Conservation (phyloP, 2,329 filamentous ascomycete species). For the Verticillium klebahnii region DNA sequence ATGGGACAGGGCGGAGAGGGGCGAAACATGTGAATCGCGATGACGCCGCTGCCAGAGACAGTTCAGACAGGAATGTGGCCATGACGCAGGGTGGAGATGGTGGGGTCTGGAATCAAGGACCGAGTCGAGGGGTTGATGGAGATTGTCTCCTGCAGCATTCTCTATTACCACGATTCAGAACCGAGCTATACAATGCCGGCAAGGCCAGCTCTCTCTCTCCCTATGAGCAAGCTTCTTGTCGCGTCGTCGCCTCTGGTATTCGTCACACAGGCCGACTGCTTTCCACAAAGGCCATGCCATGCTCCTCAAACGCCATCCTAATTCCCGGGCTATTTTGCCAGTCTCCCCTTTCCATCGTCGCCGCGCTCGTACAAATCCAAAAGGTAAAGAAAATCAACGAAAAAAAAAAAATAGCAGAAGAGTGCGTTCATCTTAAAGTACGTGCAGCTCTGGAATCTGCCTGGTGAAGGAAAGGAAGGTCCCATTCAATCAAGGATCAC, state of each 20-base stretch:
- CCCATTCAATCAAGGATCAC: neutral
- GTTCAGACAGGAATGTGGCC: neutral
- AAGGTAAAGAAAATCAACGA: neutral
- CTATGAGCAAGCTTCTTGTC: too few relatives aligned
- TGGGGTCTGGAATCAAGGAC: neutral
- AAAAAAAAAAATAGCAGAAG: neutral
- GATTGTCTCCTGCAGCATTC: neutral
- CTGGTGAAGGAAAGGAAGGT: too few relatives aligned
- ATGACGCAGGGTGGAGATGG: neutral
- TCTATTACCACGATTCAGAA: neutral
- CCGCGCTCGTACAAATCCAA: neutral
- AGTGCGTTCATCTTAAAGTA: neutral
- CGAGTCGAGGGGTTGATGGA: neutral
- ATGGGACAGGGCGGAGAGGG: neutral
- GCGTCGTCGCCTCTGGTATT: too few relatives aligned
- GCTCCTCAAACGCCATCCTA: neutral
- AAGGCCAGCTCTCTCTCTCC: neutral
- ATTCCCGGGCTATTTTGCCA: neutral
- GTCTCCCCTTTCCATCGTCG: neutral
- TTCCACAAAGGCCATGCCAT: neutral
- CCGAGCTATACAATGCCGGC: neutral
- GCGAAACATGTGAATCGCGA: neutral
- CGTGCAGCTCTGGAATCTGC: neutral
- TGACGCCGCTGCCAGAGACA: neutral
- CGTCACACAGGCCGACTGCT: neutral